phyloP scores from a whole-genome alignment of 2,329 filamentous ascomycete genomes.

The Sporothrix pseudoabietina region DNA sequence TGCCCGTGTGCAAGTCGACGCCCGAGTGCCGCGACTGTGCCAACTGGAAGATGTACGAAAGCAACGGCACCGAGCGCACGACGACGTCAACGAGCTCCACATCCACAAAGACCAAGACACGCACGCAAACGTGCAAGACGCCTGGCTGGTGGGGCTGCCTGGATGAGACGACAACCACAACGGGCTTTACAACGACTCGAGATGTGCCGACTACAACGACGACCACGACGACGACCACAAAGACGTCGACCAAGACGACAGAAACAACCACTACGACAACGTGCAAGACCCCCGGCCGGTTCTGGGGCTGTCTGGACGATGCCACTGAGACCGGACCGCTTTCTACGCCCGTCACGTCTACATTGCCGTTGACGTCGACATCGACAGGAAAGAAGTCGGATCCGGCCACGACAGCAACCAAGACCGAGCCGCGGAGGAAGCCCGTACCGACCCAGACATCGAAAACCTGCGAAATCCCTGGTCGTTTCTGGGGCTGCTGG shows the following conservation, averaged over 20 bases:
- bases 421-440: slow-evolving; percentile 39
- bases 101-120: slow-evolving; percentile 58
- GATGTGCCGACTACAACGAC: slow-evolving; percentile 42
- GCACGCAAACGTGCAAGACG: slow-evolving; percentile 83
- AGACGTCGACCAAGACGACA: slow-evolving; percentile 46
- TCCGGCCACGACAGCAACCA: slow-evolving; percentile 26
- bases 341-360: slow-evolving; percentile 39
- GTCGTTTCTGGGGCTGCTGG: slow-evolving; percentile 37
- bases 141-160: slow-evolving; percentile 87
- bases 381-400: slow-evolving; percentile 39
- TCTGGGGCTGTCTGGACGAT: slow-evolving; percentile 62
- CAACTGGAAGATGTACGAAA: slow-evolving; percentile 92
- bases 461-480: slow-evolving; percentile 30
- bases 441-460: slow-evolving; percentile 31
- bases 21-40: slow-evolving; percentile 85
- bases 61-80: slow-evolving; percentile 79
- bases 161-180: slow-evolving; percentile 62
- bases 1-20: slow-evolving; percentile 75
- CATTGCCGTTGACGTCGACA: slow-evolving; percentile 40
- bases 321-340: slow-evolving; percentile 41
- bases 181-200: slow-evolving; percentile 52
- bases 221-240: slow-evolving; percentile 41
- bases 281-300: slow-evolving; percentile 66
- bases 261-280: slow-evolving; percentile 54
- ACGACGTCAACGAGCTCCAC: slow-evolving; percentile 56